These are phyloP conservation scores for Fusarium sp. DNA, from an alignment of 2,329 filamentous ascomycete species.

Conservation along the genomic window DNA sequence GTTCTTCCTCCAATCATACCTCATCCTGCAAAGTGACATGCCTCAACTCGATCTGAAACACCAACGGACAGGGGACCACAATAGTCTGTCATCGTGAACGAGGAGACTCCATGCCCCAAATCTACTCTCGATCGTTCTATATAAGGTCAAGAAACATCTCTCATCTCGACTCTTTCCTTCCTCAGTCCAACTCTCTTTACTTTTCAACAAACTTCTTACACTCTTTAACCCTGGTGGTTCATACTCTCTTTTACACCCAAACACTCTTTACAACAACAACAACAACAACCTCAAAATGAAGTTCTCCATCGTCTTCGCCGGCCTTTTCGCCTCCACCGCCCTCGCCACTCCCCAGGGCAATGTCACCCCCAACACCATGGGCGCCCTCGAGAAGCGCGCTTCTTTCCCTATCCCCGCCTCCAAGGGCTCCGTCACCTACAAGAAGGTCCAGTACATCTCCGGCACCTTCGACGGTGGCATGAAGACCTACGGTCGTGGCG, in stretches of 20 bases:
- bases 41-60: conserved; percentile 28
- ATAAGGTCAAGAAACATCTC: neutral
- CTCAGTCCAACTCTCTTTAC: conserved; percentile 13
- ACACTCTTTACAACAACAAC: neutral
- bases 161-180: neutral
- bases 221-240: conserved; percentile 43
- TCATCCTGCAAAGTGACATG: neutral
- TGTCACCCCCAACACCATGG: conserved; percentile 43
- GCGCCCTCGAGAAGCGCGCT: conserved; percentile 41
- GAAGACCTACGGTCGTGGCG: conserved; percentile 42
- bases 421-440: conserved; percentile 45
- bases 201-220: conserved; percentile 31
- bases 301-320: conserved; percentile 41
- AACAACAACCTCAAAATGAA: conserved; percentile 35
- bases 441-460: conserved; percentile 24
- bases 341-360: conserved; percentile 40
- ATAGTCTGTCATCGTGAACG: neutral
- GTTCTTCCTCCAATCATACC: conserved; percentile 27
- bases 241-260: conserved; percentile 31
- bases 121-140: neutral
- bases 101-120: neutral
- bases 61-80: neutral
- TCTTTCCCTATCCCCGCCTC: conserved; percentile 41
- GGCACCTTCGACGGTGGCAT: conserved; percentile 35
- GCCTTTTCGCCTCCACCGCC: conserved; percentile 36